A percentile compares a stretch with the other conserved stretches of the same genome.
Conservation (phyloP, 768 basidiomycete species). For the Lactifluus pinguis region DNA sequence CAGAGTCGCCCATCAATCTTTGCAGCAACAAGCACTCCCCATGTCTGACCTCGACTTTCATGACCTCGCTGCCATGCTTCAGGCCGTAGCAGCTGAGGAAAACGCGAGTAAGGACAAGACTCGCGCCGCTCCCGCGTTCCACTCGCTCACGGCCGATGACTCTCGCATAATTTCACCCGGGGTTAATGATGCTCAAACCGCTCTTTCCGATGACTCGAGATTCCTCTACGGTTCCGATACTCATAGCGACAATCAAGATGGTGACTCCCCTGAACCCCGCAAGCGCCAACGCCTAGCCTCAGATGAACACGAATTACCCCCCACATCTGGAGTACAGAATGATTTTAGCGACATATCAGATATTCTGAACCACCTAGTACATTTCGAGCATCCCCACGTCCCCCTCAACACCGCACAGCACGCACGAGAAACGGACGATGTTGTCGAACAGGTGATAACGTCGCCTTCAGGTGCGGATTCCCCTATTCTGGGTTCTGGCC, state of each 20-base stretch:
- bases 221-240: slow-evolving; percentile 31
- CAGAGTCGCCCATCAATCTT: slow-evolving; percentile 2
- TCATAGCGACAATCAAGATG: slow-evolving; percentile 27
- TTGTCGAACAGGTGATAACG: slow-evolving; percentile 10
- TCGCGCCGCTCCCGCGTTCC: slow-evolving; percentile 68
- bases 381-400: slow-evolving; percentile 51
- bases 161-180: slow-evolving; percentile 12
- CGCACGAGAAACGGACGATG: neutral
- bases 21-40: neutral
- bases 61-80: slow-evolving; percentile 69
- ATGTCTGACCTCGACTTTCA: slow-evolving; percentile 43
- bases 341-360: slow-evolving; percentile 76
- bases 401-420: neutral
- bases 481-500: slow-evolving; percentile 4
- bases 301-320: slow-evolving; percentile 26
- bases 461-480: slow-evolving; percentile 8
- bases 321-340: slow-evolving; percentile 41
- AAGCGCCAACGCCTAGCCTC: slow-evolving; percentile 21
- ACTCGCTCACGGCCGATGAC: slow-evolving; percentile 60
- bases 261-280: slow-evolving; percentile 8
- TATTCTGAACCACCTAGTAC: slow-evolving; percentile 64
- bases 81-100: slow-evolving; percentile 43
- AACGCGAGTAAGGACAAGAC: slow-evolving; percentile 45
- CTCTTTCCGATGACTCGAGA: slow-evolving; percentile 23
- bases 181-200: slow-evolving; percentile 2